phyloP scores from a whole-genome alignment of 2,329 filamentous ascomycete genomes.

The Fusarium nisikadoi region DNA sequence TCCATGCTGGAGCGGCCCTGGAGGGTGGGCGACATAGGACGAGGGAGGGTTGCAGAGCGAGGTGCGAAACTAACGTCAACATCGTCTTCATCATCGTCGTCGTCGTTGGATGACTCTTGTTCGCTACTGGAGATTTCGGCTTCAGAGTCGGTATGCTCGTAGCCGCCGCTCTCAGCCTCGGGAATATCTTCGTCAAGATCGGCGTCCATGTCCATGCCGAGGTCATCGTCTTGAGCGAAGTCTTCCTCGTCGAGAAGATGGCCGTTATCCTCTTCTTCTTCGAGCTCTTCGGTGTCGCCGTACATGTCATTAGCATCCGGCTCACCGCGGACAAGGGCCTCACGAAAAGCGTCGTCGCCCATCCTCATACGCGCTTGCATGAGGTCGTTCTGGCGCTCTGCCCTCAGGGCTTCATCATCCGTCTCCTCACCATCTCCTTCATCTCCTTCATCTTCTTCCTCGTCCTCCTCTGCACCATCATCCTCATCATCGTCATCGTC shows the following conservation, averaged over 20 bases:
- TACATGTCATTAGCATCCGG: constrained; percentile 62
- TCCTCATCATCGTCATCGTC: constrained; percentile 56
- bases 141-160: constrained; percentile 83
- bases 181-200: constrained; percentile 78
- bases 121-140: constrained; percentile 67
- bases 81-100: constrained; percentile 48
- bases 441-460: constrained; percentile 52
- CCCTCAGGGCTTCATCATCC: constrained; percentile 53
- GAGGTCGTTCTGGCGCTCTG: constrained; percentile 60
- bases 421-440: constrained; percentile 53
- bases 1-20: constrained; percentile 56
- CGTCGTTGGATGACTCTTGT: constrained; percentile 52
- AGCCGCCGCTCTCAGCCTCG: constrained; percentile 70
- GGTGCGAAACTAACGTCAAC: constrained; percentile 54
- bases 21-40: constrained; percentile 53
- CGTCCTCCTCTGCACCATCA: constrained; percentile 58
- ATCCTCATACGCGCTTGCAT: constrained; percentile 64
- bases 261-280: constrained; percentile 66
- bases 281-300: constrained; percentile 63
- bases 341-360: constrained; percentile 70
- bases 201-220: constrained; percentile 66
- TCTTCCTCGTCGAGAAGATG: constrained; percentile 73
- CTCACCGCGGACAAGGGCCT: constrained; percentile 64
- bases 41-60: constrained; percentile 47
- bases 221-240: constrained; percentile 53